Conservation (phyloP, 176 grass and related monocot genomes). For the Triticum turgidum region DNA sequence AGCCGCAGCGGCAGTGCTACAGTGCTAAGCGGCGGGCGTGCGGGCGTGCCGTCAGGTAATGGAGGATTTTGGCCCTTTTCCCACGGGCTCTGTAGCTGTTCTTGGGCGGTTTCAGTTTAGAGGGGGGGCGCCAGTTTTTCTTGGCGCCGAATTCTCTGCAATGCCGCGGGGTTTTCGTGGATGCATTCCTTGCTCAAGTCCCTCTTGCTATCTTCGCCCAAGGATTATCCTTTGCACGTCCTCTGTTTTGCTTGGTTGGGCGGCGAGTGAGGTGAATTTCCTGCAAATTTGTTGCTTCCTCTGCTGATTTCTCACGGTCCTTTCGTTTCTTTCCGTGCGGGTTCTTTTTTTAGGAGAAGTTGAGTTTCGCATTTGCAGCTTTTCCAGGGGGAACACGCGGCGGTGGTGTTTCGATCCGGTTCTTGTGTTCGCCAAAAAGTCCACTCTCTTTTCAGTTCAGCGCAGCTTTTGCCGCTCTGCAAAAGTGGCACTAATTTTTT, state of each 20-base stretch:
- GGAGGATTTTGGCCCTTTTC: neutral
- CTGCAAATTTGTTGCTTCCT: neutral
- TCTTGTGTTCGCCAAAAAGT: neutral
- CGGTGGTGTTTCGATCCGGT: neutral
- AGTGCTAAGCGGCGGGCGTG: neutral
- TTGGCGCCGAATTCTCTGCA: neutral
- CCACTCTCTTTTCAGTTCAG: neutral
- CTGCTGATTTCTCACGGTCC: neutral
- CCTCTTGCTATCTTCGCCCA: neutral
- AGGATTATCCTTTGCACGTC: neutral
- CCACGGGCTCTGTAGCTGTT: neutral
- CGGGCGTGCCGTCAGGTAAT: neutral
- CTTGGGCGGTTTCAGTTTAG: neutral
- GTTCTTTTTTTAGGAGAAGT: neutral
- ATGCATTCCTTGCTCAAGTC: neutral
- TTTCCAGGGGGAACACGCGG: neutral
- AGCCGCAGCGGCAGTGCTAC: neutral
- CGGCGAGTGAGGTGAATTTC: neutral
- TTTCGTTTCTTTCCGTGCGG: neutral
- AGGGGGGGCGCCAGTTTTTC: neutral
- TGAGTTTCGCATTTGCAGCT: neutral
- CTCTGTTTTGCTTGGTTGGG: too few species aligned
- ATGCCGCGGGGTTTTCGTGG: neutral
- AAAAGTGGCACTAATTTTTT: neutral
- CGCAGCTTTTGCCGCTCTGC: neutral